Evolutionary conservation across 768 basidiomycete species (phyloP).

Genomic region (Suillus plorans): DNA sequence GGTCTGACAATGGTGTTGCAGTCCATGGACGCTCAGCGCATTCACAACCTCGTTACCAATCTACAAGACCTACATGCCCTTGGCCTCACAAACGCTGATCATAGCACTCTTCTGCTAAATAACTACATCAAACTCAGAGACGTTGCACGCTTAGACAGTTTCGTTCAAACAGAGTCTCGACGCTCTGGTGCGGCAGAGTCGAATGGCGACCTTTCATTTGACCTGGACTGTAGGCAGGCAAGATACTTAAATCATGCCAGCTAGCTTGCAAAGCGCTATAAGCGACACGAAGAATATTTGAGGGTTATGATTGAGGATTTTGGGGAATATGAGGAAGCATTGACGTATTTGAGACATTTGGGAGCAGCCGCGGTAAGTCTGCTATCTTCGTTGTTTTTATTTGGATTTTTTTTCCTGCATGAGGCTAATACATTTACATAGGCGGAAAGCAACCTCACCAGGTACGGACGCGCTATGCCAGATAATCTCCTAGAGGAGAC

Average conservation of each 20-base stretch:
- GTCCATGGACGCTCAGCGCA: constrained; percentile 96
- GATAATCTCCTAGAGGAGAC: constrained; percentile 83
- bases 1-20: constrained; percentile 31
- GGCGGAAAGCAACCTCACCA: constrained; percentile 84
- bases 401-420: constrained; percentile 22
- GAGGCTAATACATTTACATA: constrained; percentile 23
- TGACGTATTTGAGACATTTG: constrained; percentile 75
- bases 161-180: constrained; percentile 85
- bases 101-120: constrained; percentile 94
- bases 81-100: constrained; percentile 91
- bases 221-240: constrained; percentile 94
- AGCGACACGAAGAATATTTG: constrained; percentile 89
- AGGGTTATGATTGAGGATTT: constrained; percentile 94
- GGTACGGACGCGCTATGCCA: constrained; percentile 87
- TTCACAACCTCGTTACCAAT: constrained; percentile 93
- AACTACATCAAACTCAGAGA: constrained; percentile 98
- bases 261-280: constrained; percentile 92
- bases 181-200: constrained; percentile 34
- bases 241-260: constrained; percentile 95
- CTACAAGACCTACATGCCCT: constrained; percentile 91
- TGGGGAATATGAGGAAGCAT: constrained; percentile 68
- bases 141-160: constrained; percentile 80
- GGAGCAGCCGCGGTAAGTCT: constrained; percentile 74
- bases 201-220: constrained; percentile 82
- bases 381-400: constrained; percentile 2